Base-by-base conservation (phyloP, 1,284 basidiomycete genomes). In the Anthracocystis walkeri region DNA sequence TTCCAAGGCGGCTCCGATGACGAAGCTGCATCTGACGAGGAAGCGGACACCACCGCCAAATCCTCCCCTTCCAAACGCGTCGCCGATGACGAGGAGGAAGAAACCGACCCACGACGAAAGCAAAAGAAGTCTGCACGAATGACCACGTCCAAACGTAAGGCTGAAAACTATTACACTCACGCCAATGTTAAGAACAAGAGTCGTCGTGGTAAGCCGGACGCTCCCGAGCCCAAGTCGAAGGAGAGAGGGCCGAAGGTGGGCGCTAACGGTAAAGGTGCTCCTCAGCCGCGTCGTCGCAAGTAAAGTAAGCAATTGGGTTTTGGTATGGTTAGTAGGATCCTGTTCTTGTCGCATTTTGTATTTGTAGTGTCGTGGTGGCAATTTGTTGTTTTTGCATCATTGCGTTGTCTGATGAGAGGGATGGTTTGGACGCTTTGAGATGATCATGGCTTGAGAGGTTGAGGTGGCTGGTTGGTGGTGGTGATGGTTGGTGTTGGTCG, bases 131-230 rank as follows among this genome's bases (percentile, higher is more conserved):
- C 65, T 31, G 29, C 63, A 20, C 79, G 82, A 12, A 78, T 83
- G 76, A 84, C 67, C 25, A 84, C 83, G 25, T 74, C 60, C 64
- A 84, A 85, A 92, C 91, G 91, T 87, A 95, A 94, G 87, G 90
- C 93, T 18, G 89, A 89, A 65, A 98, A 98, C 87, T 99, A 95
- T 88, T 97, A 94, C 87, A 84, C 84, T 16, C 74, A 82, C 58
- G 85, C 84, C 64, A 86, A 86, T 64, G 83, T 85, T 66, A 85
- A 85, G 82, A 84, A 84, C 80, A 81, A 82, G 78, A 84, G 82
- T 62, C 72, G 82, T 38, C 77, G 71, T 58, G 90, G 91, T 58
- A 75, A 77, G 58, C 65, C 70, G 16, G 72, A 58, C 11, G 60
- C 63, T 7, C 55, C 62, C 44, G 75, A 73, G 25, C 66, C 68